Evolutionary conservation across 331 rosid species (phyloP), one percentile per base, ranked within the genome.

Genomic region (Ulmus americana): DNA sequence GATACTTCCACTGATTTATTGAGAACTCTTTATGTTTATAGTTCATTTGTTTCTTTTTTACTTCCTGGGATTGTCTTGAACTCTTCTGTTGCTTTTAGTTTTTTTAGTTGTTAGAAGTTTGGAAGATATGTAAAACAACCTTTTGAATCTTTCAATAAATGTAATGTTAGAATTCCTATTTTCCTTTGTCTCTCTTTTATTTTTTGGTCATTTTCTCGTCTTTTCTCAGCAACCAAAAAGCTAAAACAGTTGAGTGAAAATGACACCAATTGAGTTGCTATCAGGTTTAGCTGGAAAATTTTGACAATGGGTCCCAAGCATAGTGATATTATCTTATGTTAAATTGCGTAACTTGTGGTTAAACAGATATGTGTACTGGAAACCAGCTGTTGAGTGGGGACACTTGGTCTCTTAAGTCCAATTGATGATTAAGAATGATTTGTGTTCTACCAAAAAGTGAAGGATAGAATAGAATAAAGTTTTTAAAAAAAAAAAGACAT

Each of bases 351-450:
- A 77, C 70, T 83, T 80, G 73, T 80, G 74, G 84, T 67, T 39
- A 53, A 70, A 65, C 56, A 74, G 48, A 65, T 20, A 20, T 68
- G 60, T 68, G 67, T 70, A 79, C 76, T 70, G 71, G 81, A 63
- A 76, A 79, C 80, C 87, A 83, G 85, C 85, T 83, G 81, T 71
- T 77, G 6, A 71, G 79, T 80, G 75, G 85, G 85, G 85, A 77
- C 88, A 69, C 41, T 14, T 51, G 68, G 64, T 70, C 52, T 58
- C 65, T 48, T 28, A 66, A 70, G 80, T 75, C 84, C 69, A 67
- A 67, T 5, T 66, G 51, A 48, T 74, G 71, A 79, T 70, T 48
- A 55, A 38, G 68, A 48, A 70, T 61, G 45, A 78, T 56, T 40
- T 52, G 40, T 57, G 67, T 43, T 50, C 46, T 50, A 48, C 45